These are phyloP conservation scores for Piper longum DNA, from an alignment of 164 flowering plant species.

Conservation along the genomic window DNA sequence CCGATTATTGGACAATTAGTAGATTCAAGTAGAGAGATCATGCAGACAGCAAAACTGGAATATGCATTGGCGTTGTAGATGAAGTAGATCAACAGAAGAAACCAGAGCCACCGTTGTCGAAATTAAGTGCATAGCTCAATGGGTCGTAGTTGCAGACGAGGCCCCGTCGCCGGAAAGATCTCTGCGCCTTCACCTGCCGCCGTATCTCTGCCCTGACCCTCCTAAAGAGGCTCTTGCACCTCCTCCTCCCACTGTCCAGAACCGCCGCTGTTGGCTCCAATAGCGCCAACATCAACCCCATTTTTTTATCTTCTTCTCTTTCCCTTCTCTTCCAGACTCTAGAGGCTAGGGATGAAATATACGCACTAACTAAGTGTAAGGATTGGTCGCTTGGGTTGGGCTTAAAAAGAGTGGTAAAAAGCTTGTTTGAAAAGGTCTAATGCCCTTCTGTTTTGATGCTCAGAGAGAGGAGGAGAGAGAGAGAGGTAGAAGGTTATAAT, in stretches of 20 bases:
- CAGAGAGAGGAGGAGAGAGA: background rate
- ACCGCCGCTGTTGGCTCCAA: background rate
- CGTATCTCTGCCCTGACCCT: constrained; percentile 45
- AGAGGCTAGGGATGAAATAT: too few species aligned
- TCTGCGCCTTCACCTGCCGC: constrained; percentile 16
- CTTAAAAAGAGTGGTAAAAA: too few species aligned
- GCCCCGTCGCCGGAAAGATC: constrained; percentile 22
- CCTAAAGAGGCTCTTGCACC: constrained; percentile 44
- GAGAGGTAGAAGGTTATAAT: background rate
- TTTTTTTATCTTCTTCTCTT: background rate
- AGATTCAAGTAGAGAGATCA: too few species aligned
- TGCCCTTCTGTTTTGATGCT: too few species aligned
- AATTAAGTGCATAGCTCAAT: constrained; percentile 67
- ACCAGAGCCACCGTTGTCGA: constrained; percentile 45
- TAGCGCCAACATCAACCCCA: background rate
- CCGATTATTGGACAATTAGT: too few species aligned
- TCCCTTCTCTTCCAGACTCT: background rate
- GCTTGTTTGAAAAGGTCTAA: too few species aligned
- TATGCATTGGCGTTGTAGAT: background rate
- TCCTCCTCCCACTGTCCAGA: background rate
- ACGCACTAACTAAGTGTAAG: background rate
- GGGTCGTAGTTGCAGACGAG: constrained; percentile 63
- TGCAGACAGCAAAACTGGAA: background rate
- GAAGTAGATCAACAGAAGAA: background rate
- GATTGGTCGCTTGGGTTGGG: background rate